Base-by-base conservation (phyloP, 2,329 filamentous ascomycete genomes). In the Cyanodermella asteris region DNA sequence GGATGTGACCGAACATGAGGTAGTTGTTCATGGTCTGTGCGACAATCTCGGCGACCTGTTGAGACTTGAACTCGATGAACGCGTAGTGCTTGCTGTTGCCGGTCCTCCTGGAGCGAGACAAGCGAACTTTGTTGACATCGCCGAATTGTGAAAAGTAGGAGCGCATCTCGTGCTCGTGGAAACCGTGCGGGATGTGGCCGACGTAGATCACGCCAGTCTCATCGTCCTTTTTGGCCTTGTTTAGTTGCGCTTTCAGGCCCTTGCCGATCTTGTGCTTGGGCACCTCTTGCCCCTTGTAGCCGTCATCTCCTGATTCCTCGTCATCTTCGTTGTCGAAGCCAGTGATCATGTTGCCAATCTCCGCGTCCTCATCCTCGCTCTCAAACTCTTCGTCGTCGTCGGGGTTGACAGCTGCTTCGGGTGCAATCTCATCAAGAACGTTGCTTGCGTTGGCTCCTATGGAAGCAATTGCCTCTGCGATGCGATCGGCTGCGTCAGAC, bases 11-110 rank as follows among this genome's bases (percentile, higher is more conserved):
- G 47, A 91, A 94, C 43, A 97, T 63, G 19, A 94, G 67, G 51
- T 97, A 97, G 53, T 82, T 90, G 59, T 93, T 69, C 87, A 97
- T 97, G 13, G 87, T 91, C 53, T 81, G 77, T 24, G 78, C 73
- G 16, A 91, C 84, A 38, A 94, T 81, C 40, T 78, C 73, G 19
- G 87, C 84, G n/a, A 81, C 76, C 29, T 80, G 72, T 17, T 60
- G 55, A 5, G 64, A 66, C 3, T 53, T 53, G 42, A 97, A 97
- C 51, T 97, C 80, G 42, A 97, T 64, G 49, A 93, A 97, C 16
- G 80, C 87, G 43, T 75, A 91, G 57, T 94, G 87, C 57, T 87
- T 91, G 46, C 75, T 81, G 30, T 69, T 68, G 28, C 87, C 87
- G 1, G 82, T 94, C 48, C 74, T 74, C 51, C 76, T 80, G 60